Percentiles rank a stretch among this genome's conserved stretches.
Evolutionary conservation across 2,329 filamentous ascomycete species (phyloP).

Genomic region (Alternaria sp.): DNA sequence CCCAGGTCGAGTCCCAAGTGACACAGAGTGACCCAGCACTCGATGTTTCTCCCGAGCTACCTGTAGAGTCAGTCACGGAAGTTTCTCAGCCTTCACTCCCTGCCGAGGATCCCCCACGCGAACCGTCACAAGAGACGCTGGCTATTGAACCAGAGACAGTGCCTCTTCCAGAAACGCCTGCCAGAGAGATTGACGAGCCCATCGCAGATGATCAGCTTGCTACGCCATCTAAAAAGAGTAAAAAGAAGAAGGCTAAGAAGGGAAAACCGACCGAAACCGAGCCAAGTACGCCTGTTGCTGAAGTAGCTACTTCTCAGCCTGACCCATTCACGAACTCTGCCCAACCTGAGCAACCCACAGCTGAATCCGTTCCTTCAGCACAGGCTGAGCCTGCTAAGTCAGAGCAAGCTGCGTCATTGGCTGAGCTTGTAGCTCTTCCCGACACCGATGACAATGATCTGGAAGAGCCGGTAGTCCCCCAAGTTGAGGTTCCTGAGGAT

Average conservation of each 20-base stretch:
- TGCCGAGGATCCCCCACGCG: not conserved
- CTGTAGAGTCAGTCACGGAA: not conserved
- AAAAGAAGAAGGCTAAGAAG: conserved; percentile 50
- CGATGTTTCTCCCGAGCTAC: not conserved
- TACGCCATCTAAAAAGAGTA: conserved; percentile 52
- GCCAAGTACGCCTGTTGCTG: conserved; percentile 15
- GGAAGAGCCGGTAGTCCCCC: not conserved
- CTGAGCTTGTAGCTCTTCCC: conserved; percentile 6
- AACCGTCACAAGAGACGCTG: not conserved
- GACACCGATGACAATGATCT: conserved; percentile 1
- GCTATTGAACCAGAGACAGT: not conserved
- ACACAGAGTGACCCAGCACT: not conserved
- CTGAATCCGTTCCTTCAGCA: conserved; percentile 2
- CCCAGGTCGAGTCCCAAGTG: conserved; percentile 1
- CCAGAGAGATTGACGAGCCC: not conserved
- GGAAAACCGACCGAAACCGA: conserved; percentile 17
- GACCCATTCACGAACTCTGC: not conserved
- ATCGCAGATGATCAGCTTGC: conserved; percentile 13
- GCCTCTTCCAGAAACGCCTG: conserved; percentile 1
- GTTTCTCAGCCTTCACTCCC: not conserved
- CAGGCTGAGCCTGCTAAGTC: not conserved
- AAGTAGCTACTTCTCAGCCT: conserved; percentile 7
- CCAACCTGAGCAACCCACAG: not conserved
- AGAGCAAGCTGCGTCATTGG: not conserved
- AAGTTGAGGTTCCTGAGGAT: not conserved